A percentile compares a stretch with the other conserved stretches of the same genome.
phyloP scores from a whole-genome alignment of 352 stramenopile species.

The Phytophthora fragariae region DNA sequence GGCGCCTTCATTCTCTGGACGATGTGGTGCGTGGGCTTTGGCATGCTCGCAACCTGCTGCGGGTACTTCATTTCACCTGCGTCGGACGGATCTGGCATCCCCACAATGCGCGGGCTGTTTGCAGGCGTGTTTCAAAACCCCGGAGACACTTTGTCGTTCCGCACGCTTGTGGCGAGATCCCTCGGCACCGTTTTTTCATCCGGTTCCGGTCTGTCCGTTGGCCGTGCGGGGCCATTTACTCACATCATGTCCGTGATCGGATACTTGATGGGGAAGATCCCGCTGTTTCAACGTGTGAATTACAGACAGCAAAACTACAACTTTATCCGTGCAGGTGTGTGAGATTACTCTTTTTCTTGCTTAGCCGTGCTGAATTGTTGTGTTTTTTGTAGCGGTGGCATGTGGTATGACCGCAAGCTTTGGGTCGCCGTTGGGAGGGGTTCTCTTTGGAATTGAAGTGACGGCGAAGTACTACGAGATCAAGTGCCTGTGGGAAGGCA shows the following conservation, averaged over 20 bases:
- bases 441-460: slow-evolving; percentile 87
- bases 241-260: slow-evolving; percentile 81
- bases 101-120: slow-evolving; percentile 77
- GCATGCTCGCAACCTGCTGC: slow-evolving; percentile 64
- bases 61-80: slow-evolving; percentile 58
- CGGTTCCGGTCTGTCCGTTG: slow-evolving; percentile 71
- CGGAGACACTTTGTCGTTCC: slow-evolving; percentile 64
- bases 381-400: slow-evolving; percentile 52
- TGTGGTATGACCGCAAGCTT: slow-evolving; percentile 86
- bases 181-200: slow-evolving; percentile 72
- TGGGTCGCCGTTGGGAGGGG: slow-evolving; percentile 75
- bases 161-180: slow-evolving; percentile 73
- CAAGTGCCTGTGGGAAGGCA: slow-evolving; percentile 84
- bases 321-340: slow-evolving; percentile 68
- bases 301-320: slow-evolving; percentile 77
- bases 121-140: slow-evolving; percentile 82
- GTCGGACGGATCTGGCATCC: slow-evolving; percentile 79
- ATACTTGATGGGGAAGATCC: slow-evolving; percentile 68
- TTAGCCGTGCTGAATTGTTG: slow-evolving; percentile 4
- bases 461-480: slow-evolving; percentile 87
- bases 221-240: slow-evolving; percentile 72
- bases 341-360: not conserved
- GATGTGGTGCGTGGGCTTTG: slow-evolving; percentile 65
- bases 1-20: slow-evolving; percentile 70
- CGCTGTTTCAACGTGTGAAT: slow-evolving; percentile 72